Evolutionary conservation across 2,329 filamentous ascomycete species (phyloP).

Genomic region (Talaromyces atroroseus): DNA sequence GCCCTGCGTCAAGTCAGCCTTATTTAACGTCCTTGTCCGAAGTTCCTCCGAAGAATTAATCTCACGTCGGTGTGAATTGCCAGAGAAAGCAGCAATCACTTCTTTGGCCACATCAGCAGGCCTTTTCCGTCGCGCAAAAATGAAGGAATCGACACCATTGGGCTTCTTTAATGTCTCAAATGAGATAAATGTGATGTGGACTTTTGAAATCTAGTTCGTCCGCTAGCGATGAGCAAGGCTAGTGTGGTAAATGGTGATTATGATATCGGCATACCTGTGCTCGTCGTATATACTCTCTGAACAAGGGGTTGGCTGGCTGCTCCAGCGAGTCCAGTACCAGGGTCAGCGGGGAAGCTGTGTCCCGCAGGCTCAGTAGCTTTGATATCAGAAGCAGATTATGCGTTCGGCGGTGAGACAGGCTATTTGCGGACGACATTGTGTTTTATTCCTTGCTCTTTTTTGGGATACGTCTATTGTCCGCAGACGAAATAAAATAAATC

Average conservation of each 20-base stretch:
- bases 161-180: conserved; percentile 68
- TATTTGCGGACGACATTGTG: conserved; percentile 30
- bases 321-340: conserved; percentile 79
- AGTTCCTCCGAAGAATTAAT: not conserved
- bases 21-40: not conserved
- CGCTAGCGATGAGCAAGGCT: not conserved
- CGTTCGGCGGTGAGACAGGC: conserved; percentile 62
- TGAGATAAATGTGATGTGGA: conserved; percentile 69
- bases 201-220: conserved; percentile 45
- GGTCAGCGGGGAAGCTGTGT: conserved; percentile 79
- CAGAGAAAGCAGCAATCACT: conserved; percentile 42
- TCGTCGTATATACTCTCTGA: conserved; percentile 68
- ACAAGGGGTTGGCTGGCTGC: conserved; percentile 65
- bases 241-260: not conserved
- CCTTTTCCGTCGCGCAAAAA: conserved; percentile 58
- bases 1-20: conserved; percentile 44
- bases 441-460: not conserved
- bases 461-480: not conserved
- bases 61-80: conserved; percentile 25
- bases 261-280: conserved; percentile 56
- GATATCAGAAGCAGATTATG: conserved; percentile 81
- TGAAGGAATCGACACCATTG: conserved; percentile 59
- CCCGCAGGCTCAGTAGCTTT: conserved; percentile 71
- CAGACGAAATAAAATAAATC: too few relatives aligned
- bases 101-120: conserved; percentile 55